These are phyloP conservation scores for Paramecium caudatum DNA, from an alignment of 73 alveolate genomes.

Conservation along the genomic window DNA sequence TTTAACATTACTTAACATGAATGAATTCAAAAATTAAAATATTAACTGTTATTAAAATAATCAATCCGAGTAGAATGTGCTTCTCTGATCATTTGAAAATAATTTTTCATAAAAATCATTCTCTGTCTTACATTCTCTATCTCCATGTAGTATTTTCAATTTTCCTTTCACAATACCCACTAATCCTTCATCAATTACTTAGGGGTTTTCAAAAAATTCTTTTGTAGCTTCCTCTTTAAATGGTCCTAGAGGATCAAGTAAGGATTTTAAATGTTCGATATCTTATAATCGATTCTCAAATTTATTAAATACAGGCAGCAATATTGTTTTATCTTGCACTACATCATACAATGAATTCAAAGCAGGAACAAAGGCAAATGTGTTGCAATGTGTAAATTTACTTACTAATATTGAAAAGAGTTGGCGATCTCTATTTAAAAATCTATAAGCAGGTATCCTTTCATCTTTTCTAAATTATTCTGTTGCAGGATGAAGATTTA, in stretches of 20 bases:
- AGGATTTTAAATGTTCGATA: background rate
- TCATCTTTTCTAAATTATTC: background rate
- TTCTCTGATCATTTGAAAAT: constrained; percentile 10
- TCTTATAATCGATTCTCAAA: background rate
- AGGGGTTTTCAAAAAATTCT: background rate
- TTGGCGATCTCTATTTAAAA: constrained; percentile 32
- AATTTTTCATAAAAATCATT: constrained; percentile 27
- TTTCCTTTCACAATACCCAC: background rate
- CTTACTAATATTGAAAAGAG: background rate
- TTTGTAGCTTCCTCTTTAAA: background rate
- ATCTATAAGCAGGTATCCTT: background rate
- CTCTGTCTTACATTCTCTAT: background rate
- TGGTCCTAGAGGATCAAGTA: background rate
- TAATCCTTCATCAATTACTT: constrained; percentile 12
- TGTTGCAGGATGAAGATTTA: background rate
- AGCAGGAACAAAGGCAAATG: constrained; percentile 15
- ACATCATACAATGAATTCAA: background rate
- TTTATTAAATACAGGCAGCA: background rate
- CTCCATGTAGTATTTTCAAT: background rate
- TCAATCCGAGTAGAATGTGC: constrained; percentile 38
- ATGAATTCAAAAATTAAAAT: constrained; percentile 44
- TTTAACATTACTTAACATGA: background rate
- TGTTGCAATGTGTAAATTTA: background rate
- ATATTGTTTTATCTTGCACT: constrained; percentile 17
- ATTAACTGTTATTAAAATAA: constrained; percentile 41